phyloP scores from a whole-genome alignment of 2,329 filamentous ascomycete species.

The Aspergillus costaricaensis region DNA sequence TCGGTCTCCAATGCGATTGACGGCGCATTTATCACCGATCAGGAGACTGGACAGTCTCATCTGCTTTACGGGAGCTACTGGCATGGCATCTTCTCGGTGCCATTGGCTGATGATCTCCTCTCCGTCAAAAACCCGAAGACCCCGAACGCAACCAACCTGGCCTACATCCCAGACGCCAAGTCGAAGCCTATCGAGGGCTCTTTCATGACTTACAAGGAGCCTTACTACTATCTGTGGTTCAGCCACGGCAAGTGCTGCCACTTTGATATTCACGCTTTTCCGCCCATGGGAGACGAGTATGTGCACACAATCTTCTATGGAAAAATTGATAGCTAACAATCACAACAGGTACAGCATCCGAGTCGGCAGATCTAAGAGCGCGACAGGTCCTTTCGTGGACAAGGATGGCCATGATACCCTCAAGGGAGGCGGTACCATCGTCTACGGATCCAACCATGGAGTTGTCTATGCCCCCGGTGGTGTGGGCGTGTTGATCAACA shows the following conservation, averaged over 20 bases:
- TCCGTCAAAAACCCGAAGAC: constrained; percentile 25
- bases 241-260: constrained; percentile 43
- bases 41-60: constrained; percentile 28
- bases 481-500: constrained; percentile 33
- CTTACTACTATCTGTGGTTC: constrained; percentile 45
- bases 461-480: constrained; percentile 44
- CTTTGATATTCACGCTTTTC: constrained; percentile 29
- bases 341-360: constrained; percentile 36
- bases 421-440: constrained; percentile 36
- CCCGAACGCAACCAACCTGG: constrained; percentile 33
- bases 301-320: constrained; percentile 4
- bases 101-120: constrained; percentile 33
- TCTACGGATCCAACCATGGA: constrained; percentile 43
- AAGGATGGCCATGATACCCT: constrained; percentile 27
- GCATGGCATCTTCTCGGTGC: constrained; percentile 40
- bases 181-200: constrained; percentile 36
- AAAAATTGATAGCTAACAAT: background rate
- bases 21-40: constrained; percentile 33
- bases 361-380: constrained; percentile 36
- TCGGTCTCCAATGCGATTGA: constrained; percentile 43
- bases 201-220: constrained; percentile 38
- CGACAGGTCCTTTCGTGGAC: constrained; percentile 40
- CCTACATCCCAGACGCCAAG: constrained; percentile 21
- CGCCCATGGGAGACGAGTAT: constrained; percentile 34
- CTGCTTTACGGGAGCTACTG: constrained; percentile 41